These are phyloP conservation scores for Penicillium crustosum DNA, from an alignment of 2,329 filamentous ascomycete genomes.

Conservation along the genomic window DNA sequence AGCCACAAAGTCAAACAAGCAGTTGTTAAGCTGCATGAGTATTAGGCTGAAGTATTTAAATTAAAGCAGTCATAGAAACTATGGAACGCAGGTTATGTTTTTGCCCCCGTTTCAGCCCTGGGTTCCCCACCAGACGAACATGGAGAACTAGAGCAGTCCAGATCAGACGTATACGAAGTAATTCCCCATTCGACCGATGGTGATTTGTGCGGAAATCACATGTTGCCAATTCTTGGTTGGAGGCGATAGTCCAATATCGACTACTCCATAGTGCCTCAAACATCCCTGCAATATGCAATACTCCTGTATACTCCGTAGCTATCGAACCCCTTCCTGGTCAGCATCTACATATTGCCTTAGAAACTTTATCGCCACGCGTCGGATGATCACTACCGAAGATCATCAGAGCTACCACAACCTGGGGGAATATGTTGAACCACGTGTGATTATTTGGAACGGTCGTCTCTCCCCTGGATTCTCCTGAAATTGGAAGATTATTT, in stretches of 20 bases:
- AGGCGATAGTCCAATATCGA: neutral
- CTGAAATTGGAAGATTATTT: neutral
- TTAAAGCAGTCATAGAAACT: neutral
- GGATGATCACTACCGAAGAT: constrained; percentile 7
- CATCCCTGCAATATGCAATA: neutral
- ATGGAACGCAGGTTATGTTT: neutral
- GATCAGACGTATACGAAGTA: neutral
- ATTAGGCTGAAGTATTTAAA: constrained; percentile 2
- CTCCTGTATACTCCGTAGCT: neutral
- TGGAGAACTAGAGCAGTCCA: neutral
- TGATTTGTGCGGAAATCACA: neutral
- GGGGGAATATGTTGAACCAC: neutral
- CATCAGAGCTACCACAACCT: neutral
- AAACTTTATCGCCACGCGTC: constrained; percentile 13
- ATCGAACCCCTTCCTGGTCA: neutral
- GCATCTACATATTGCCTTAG: neutral
- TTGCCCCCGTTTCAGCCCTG: neutral
- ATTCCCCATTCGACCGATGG: neutral
- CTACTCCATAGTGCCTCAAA: neutral
- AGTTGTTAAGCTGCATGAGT: neutral
- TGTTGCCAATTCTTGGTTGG: constrained; percentile 1
- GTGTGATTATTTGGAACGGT: neutral
- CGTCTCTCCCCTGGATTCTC: neutral
- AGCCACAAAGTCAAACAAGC: neutral
- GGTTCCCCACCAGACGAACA: neutral